Evolutionary conservation across 2,329 filamentous ascomycete genomes (phyloP).

Genomic region (Gremmenia infestans): DNA sequence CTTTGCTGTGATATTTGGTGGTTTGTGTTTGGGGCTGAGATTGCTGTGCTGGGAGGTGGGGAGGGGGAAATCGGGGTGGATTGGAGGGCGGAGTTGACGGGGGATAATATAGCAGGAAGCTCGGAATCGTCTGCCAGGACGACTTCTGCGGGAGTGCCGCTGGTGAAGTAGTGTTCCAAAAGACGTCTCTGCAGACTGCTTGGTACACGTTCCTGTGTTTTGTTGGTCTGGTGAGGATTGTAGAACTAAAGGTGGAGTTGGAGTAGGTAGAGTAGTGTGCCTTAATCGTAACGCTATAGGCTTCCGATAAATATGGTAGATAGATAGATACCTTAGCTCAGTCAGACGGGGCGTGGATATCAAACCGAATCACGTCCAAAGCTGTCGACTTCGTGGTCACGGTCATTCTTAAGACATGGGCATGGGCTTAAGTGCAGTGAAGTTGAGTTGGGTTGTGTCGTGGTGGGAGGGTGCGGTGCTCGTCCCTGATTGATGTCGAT

Average conservation of each 20-base stretch:
- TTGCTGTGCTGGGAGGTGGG: slow-evolving; percentile 42
- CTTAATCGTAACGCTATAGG: too few relatives aligned
- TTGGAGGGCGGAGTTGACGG: slow-evolving; percentile 64
- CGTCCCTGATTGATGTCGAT: too few relatives aligned
- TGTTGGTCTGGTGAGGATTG: not conserved
- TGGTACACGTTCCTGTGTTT: slow-evolving; percentile 9
- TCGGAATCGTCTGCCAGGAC: slow-evolving; percentile 70
- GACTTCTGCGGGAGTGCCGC: slow-evolving; percentile 50
- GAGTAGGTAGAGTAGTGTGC: not conserved
- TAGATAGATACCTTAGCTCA: not conserved
- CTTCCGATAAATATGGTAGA: not conserved
- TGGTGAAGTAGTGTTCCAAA: slow-evolving; percentile 15
- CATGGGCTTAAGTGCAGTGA: not conserved
- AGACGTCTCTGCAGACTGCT: slow-evolving; percentile 9
- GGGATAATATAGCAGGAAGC: slow-evolving; percentile 45
- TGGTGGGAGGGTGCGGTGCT: not conserved
- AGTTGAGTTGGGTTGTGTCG: not conserved
- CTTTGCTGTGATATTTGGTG: slow-evolving; percentile 6
- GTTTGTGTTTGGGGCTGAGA: slow-evolving; percentile 37
- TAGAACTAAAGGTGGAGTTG: not conserved
- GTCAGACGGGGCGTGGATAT: slow-evolving; percentile 1
- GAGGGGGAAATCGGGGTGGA: slow-evolving; percentile 49
- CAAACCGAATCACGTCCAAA: not conserved
- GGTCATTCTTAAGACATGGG: not conserved
- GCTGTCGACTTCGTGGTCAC: not conserved